Conservation (phyloP, 139 green algal genomes). For the Chlamydomonas sphaeroides region DNA sequence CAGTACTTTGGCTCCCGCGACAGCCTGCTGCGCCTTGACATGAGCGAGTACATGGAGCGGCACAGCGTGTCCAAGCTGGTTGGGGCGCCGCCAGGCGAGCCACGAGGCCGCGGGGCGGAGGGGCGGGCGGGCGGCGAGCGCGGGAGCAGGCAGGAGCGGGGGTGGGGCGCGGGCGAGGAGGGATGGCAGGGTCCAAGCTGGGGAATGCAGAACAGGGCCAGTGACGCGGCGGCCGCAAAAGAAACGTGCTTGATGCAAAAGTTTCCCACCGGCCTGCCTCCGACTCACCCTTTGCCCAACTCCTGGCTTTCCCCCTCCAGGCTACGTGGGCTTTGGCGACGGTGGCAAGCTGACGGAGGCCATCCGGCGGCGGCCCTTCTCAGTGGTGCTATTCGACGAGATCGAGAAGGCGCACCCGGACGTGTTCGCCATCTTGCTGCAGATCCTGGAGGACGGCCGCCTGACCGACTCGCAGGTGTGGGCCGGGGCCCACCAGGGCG, state of each 20-base stretch:
- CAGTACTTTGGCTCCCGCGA: slow-evolving; percentile 76
- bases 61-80: slow-evolving; percentile 89
- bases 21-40: slow-evolving; percentile 93
- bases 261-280: too few species aligned
- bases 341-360: slow-evolving; percentile 98
- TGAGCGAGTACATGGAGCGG: slow-evolving; percentile 98
- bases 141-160: too few species aligned
- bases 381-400: slow-evolving; percentile 96
- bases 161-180: too few species aligned
- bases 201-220: too few species aligned
- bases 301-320: slow-evolving; percentile 21
- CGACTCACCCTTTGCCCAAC: too few species aligned
- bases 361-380: slow-evolving; percentile 81
- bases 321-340: slow-evolving; percentile 97
- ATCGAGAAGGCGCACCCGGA: slow-evolving; percentile 99
- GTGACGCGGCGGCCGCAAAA: too few species aligned
- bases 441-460: slow-evolving; percentile 95
- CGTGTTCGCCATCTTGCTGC: slow-evolving; percentile 97
- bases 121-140: neutral
- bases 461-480: slow-evolving; percentile 86
- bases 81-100: slow-evolving; percentile 83
- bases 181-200: too few species aligned
- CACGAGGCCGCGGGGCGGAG: neutral
- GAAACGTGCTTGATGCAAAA: too few species aligned
- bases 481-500: too few species aligned